Conservation (phyloP, 2,329 filamentous ascomycete genomes). For the Ceratocystis cubensis region DNA sequence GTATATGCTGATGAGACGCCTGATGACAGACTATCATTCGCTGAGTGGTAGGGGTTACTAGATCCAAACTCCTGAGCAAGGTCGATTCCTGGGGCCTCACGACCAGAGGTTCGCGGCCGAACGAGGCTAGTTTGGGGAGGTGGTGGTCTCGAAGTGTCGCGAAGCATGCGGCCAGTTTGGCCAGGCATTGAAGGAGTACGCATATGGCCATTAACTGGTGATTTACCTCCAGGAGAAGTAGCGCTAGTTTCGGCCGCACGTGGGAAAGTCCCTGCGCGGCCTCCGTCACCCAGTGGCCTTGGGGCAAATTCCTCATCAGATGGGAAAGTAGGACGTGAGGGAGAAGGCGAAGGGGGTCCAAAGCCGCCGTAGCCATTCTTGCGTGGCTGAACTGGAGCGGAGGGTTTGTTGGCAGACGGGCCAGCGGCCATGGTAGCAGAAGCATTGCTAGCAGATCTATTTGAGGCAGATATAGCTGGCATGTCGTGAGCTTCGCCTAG, state of each 20-base stretch:
- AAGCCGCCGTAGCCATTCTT: conserved; percentile 48
- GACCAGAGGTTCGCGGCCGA: conserved; percentile 31
- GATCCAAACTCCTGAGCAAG: conserved; percentile 47
- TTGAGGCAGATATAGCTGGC: conserved; percentile 26
- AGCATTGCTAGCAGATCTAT: conserved; percentile 24
- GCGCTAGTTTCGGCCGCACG: conserved; percentile 28
- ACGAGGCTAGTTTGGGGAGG: conserved; percentile 41
- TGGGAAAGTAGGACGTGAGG: conserved; percentile 19
- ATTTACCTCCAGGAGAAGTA: background rate
- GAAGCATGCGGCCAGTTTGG: conserved; percentile 23
- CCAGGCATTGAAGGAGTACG: conserved; percentile 24
- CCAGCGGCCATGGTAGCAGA: conserved; percentile 24
- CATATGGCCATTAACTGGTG: conserved; percentile 2
- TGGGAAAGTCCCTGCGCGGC: conserved; percentile 43
- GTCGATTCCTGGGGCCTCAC: conserved; percentile 37
- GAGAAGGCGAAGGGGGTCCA: conserved; percentile 33
- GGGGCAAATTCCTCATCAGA: conserved; percentile 28
- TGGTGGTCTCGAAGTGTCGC: conserved; percentile 39
- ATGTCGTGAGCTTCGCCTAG: conserved; percentile 21
- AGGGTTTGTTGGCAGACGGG: conserved; percentile 27
- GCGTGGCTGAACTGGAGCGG: conserved; percentile 26
- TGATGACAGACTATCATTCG: conserved; percentile 17
- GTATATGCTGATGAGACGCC: conserved; percentile 24
- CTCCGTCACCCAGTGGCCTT: conserved; percentile 30
- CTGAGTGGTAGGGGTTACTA: conserved; percentile 51